These are phyloP conservation scores for Hypomontagnella submonticulosa DNA, from an alignment of 495 filamentous ascomycete species.

Conservation along the genomic window DNA sequence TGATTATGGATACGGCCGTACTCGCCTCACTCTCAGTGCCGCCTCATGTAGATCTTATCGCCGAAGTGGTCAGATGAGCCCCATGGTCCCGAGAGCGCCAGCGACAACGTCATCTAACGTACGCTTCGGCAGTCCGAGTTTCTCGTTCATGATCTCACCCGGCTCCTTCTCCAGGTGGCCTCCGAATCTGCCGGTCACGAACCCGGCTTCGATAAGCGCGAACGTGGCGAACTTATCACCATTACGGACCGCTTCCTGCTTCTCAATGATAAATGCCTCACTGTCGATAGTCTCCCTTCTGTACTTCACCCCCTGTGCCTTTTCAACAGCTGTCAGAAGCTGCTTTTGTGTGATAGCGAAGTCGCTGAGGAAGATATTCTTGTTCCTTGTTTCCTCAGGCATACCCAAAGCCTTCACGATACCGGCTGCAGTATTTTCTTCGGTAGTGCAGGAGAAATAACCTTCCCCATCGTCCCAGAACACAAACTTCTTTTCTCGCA, in stretches of 20 bases:
- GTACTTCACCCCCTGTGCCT: slow-evolving; percentile 46
- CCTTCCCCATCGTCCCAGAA: slow-evolving; percentile 57
- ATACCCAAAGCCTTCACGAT: slow-evolving; percentile 48
- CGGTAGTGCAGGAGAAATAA: slow-evolving; percentile 54
- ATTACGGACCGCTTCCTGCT: slow-evolving; percentile 31
- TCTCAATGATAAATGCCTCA: slow-evolving; percentile 30
- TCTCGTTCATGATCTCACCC: slow-evolving; percentile 43
- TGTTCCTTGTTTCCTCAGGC: slow-evolving; percentile 56
- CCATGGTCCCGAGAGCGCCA: slow-evolving; percentile 6
- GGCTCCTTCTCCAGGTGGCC: slow-evolving; percentile 43
- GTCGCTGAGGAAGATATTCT: slow-evolving; percentile 52
- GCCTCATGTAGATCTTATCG: neutral
- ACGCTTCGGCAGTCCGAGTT: slow-evolving; percentile 34
- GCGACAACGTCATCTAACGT: slow-evolving; percentile 36
- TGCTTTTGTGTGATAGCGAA: slow-evolving; percentile 55
- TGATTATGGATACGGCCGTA: neutral
- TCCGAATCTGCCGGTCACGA: slow-evolving; percentile 43
- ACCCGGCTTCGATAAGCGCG: slow-evolving; percentile 44
- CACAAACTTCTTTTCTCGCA: slow-evolving; percentile 44
- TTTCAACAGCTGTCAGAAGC: slow-evolving; percentile 51
- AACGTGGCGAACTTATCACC: slow-evolving; percentile 34
- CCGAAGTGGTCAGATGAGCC: slow-evolving; percentile 6
- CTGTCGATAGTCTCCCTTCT: slow-evolving; percentile 40
- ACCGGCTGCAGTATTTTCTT: slow-evolving; percentile 52
- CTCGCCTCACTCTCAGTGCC: neutral